A percentile compares a stretch with the other conserved stretches of the same genome.
phyloP scores from a whole-genome alignment of 1,284 basidiomycete genomes.

The Apiotrichum akiyoshidainum region DNA sequence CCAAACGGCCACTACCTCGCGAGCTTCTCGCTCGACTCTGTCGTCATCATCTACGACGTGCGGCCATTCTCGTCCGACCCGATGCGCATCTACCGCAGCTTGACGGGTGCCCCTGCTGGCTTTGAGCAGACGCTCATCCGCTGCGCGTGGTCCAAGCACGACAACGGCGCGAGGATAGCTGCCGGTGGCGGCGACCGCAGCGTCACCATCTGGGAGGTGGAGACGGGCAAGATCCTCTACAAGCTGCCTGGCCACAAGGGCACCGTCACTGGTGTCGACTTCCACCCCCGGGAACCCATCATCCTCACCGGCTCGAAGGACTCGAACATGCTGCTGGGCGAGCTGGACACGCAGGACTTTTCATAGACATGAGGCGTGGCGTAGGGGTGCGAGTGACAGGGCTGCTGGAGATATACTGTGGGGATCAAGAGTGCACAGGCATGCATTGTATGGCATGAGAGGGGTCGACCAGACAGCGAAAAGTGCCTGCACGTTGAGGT shows the following conservation, averaged over 20 bases:
- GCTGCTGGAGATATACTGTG: neutral
- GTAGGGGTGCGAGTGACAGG: neutral
- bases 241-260: constrained; percentile 94
- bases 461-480: too few relatives aligned
- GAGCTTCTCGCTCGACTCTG: constrained; percentile 81
- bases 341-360: constrained; percentile 62
- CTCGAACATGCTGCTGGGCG: constrained; percentile 80
- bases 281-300: constrained; percentile 84
- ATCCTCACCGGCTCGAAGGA: constrained; percentile 85
- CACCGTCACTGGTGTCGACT: constrained; percentile 83
- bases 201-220: constrained; percentile 90
- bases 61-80: constrained; percentile 83
- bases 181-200: constrained; percentile 55
- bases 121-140: constrained; percentile 79
- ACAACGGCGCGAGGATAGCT: constrained; percentile 50
- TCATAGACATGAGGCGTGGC: constrained; percentile 20
- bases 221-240: constrained; percentile 76
- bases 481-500: too few relatives aligned
- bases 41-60: constrained; percentile 80
- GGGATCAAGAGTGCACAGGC: neutral
- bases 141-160: constrained; percentile 63
- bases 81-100: constrained; percentile 70
- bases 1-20: constrained; percentile 80
- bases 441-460: too few relatives aligned
- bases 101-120: constrained; percentile 81